Conservation (phyloP, 139 green algal genomes). For the Chlorella sp. region DNA sequence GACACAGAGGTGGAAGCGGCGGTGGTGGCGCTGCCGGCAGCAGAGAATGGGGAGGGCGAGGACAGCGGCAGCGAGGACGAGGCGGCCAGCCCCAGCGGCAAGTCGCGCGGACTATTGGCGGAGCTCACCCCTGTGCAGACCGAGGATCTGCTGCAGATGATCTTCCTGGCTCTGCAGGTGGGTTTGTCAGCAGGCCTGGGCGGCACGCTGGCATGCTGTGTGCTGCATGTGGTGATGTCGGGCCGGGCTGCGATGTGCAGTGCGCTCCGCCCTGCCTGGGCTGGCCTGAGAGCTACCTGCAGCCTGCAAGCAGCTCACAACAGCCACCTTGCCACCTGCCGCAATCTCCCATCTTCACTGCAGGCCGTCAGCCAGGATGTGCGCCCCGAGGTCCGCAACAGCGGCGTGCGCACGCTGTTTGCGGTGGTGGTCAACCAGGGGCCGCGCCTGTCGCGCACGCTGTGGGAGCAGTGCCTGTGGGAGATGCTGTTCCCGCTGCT, state of each 20-base stretch:
- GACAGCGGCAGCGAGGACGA: constrained; percentile 8
- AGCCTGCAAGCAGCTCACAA: too few relatives aligned
- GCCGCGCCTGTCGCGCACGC: constrained; percentile 52
- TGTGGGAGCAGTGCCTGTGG: constrained; percentile 83
- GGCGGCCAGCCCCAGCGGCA: constrained; percentile 4
- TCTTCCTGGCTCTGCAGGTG: constrained; percentile 61
- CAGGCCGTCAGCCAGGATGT: constrained; percentile 42
- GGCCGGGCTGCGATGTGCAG: too few relatives aligned
- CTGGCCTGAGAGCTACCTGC: neutral
- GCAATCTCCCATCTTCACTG: neutral
- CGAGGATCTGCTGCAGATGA: constrained; percentile 61
- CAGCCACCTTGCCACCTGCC: neutral
- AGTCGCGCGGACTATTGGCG: neutral
- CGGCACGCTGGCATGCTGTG: too few relatives aligned
- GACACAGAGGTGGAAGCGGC: constrained; percentile 28
- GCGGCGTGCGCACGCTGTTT: constrained; percentile 86
- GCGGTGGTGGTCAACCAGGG: constrained; percentile 81
- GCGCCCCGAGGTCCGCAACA: constrained; percentile 86
- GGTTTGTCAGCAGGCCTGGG: too few relatives aligned
- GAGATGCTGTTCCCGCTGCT: constrained; percentile 88
- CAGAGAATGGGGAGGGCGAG: neutral
- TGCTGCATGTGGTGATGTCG: too few relatives aligned
- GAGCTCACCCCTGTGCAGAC: constrained; percentile 31
- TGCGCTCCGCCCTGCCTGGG: too few relatives aligned
- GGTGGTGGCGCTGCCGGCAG: neutral